Evolutionary conservation across 495 filamentous ascomycete species (phyloP), one percentile per base, ranked within the genome.

Genomic region (Daldinia bambusicola): DNA sequence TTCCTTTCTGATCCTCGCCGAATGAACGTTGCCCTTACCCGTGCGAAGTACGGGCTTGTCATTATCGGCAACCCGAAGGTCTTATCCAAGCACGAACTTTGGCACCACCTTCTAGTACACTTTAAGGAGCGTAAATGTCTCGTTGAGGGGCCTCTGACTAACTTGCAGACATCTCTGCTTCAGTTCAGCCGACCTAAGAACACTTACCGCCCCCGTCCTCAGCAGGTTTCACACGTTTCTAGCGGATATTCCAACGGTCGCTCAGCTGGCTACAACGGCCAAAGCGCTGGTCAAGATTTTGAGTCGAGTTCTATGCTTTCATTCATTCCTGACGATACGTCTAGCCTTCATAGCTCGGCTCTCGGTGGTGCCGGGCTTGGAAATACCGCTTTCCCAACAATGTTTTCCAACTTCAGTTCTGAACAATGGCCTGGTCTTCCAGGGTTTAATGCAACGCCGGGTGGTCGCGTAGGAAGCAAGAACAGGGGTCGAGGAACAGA

Each of bases 41-140:
- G 95, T 78, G 96, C 95, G 43, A 97, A 97, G 80, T 99, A 92
- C 79, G 95, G 95, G 53, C 81, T 98, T 57, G 95, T 97, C 51
- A 97, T 99, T 66, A 89, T 99, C 16, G 95, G 96, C 53, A 99
- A 99, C 77, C 95, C 95, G 8, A 99, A 99, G 82, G 95, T 99
- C 45, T 80, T 99, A 40, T 94, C 93, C 26, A 99, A 98, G 82
- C 95, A 99, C 79, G 95, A 97, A 55, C 83, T 99, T 14, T 99
- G 95, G 95, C 96, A 99, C 74, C 95, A 93, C 77, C 89, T 99
- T 20, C 85, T 99, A 8, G 85, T 97, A 30, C 95, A 99, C 75
- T 99, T 98, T 86, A 99, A 99, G 83, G 95, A 98, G 77, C 90
- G 89, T 65, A 95, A 97, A 68, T 98, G 95, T 74, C 86, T 99